A percentile compares a stretch with the other conserved stretches of the same genome.
Evolutionary conservation across 345 rosid genomes (phyloP).

Genomic region (Linum tenue): DNA sequence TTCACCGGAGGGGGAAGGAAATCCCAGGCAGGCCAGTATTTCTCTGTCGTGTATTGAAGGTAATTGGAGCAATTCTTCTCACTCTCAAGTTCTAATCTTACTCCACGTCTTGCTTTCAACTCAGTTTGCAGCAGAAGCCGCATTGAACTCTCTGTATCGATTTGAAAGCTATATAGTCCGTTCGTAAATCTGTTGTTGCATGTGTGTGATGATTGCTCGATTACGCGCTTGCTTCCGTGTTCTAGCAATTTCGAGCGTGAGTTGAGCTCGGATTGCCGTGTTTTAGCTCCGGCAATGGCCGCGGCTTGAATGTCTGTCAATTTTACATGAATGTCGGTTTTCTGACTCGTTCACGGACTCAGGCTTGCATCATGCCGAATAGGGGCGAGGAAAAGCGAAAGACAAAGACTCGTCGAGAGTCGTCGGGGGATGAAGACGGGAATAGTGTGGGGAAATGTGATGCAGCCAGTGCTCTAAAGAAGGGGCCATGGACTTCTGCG

Average conservation of each 20-base stretch:
- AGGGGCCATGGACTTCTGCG: slow-evolving; percentile 52
- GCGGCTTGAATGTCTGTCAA: not conserved
- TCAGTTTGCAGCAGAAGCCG: not conserved
- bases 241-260: not conserved
- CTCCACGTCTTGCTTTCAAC: not conserved
- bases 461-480: slow-evolving; percentile 21
- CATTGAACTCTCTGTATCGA: not conserved
- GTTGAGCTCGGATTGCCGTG: not conserved
- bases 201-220: not conserved
- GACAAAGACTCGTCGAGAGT: slow-evolving; percentile 12
- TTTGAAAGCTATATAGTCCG: not conserved
- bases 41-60: not conserved
- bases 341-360: slow-evolving; percentile 14
- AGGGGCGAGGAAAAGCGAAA: slow-evolving; percentile 15
- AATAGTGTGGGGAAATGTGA: slow-evolving; percentile 12
- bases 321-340: not conserved
- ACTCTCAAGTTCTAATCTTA: slow-evolving; percentile 6
- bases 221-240: not conserved
- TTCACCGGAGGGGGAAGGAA: no score
- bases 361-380: slow-evolving; percentile 14
- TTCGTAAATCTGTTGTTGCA: not conserved
- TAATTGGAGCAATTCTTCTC: not conserved
- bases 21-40: not conserved
- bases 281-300: not conserved
- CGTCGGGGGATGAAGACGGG: slow-evolving; percentile 20